Conservation (phyloP, 2,329 filamentous ascomycete species). For the Tolypocladium pustulatum region DNA sequence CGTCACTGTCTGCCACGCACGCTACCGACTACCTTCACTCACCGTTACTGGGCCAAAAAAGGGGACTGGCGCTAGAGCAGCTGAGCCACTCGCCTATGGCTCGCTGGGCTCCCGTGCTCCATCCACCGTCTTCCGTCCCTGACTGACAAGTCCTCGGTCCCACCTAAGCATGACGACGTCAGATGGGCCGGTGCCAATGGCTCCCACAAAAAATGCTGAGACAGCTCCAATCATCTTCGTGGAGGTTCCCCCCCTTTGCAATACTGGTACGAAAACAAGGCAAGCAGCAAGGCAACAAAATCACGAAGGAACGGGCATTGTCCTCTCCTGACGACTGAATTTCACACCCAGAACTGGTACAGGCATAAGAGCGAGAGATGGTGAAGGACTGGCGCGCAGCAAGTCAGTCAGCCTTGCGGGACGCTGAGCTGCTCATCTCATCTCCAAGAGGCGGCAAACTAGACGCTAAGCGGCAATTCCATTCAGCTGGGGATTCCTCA, state of each 20-base stretch:
- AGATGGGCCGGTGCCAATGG: neutral
- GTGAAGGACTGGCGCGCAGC: neutral
- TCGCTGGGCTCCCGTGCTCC: neutral
- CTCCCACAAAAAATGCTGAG: neutral
- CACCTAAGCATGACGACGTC: neutral
- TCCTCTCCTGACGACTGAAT: neutral
- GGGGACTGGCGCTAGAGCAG: neutral
- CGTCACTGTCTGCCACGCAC: neutral
- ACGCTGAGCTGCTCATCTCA: neutral
- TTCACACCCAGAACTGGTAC: neutral
- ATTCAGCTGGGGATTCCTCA: neutral
- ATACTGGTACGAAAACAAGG: neutral
- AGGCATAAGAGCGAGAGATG: neutral
- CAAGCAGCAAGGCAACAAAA: neutral
- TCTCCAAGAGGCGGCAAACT: neutral
- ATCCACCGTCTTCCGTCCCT: neutral
- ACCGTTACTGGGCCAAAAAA: neutral
- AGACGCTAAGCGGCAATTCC: neutral
- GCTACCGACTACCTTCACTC: neutral
- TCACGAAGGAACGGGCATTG: neutral
- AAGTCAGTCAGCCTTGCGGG: neutral
- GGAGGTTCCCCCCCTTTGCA: too few species aligned
- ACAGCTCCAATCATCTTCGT: neutral
- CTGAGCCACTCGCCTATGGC: neutral
- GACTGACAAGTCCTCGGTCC: neutral